These are phyloP conservation scores for Ustilago crameri DNA, from an alignment of 1,284 basidiomycete species.

Conservation along the genomic window DNA sequence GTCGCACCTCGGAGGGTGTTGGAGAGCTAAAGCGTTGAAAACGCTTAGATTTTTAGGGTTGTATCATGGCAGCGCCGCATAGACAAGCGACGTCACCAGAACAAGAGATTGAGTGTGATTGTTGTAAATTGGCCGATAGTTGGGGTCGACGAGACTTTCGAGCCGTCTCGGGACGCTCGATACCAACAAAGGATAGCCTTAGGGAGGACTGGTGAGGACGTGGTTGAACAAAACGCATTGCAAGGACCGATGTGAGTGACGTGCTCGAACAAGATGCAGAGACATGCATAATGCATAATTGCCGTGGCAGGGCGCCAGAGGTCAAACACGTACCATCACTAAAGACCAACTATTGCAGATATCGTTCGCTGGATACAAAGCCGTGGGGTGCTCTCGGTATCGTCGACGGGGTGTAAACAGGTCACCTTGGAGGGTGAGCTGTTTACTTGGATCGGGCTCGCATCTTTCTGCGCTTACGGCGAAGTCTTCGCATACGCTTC, in stretches of 20 bases:
- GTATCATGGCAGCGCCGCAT: slow-evolving; percentile 21
- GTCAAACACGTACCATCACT: slow-evolving; percentile 39
- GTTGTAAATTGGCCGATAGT: slow-evolving; percentile 30
- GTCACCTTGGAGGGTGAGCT: slow-evolving; percentile 24
- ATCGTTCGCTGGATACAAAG: slow-evolving; percentile 18
- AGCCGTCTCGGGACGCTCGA: slow-evolving; percentile 19
- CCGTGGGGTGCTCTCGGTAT: slow-evolving; percentile 23
- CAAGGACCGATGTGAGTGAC: slow-evolving; percentile 4
- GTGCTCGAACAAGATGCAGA: background rate
- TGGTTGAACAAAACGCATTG: background rate
- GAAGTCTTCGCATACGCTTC: slow-evolving; percentile 67
- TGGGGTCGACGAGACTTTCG: slow-evolving; percentile 22
- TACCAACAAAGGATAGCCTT: slow-evolving; percentile 8
- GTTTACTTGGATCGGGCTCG: slow-evolving; percentile 66
- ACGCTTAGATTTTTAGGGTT: slow-evolving; percentile 44
- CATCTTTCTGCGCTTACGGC: slow-evolving; percentile 68
- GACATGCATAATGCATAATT: background rate
- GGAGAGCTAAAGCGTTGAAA: slow-evolving; percentile 38
- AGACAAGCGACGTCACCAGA: slow-evolving; percentile 34
- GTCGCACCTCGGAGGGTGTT: background rate
- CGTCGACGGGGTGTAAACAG: slow-evolving; percentile 29
- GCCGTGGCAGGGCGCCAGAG: background rate
- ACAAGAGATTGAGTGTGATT: slow-evolving; percentile 22
- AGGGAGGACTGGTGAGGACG: slow-evolving; percentile 18
- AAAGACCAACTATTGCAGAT: slow-evolving; percentile 14